Percentiles rank a stretch among this genome's conserved stretches.
Evolutionary conservation across 2,329 filamentous ascomycete genomes (phyloP).

Genomic region (Colletotrichum viniferum): DNA sequence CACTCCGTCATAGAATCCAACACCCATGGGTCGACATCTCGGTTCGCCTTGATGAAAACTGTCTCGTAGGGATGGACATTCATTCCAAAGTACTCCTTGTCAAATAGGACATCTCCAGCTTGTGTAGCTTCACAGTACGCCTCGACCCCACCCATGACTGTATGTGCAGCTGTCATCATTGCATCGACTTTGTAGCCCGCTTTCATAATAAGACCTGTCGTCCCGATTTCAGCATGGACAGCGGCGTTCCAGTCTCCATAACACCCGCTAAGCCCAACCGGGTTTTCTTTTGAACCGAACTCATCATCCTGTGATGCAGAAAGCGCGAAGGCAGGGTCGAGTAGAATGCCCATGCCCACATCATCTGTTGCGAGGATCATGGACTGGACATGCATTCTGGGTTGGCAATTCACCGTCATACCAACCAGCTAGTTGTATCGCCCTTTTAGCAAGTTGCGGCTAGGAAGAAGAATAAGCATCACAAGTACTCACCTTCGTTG

Average conservation of each 20-base stretch:
- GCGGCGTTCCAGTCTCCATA: slow-evolving; percentile 28
- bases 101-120: slow-evolving; percentile 27
- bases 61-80: slow-evolving; percentile 42
- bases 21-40: slow-evolving; percentile 28
- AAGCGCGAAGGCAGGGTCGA: slow-evolving; percentile 30
- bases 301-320: slow-evolving; percentile 23
- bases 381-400: slow-evolving; percentile 37
- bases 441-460: not conserved
- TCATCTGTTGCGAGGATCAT: slow-evolving; percentile 42
- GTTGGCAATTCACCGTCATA: slow-evolving; percentile 37
- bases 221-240: slow-evolving; percentile 34
- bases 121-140: slow-evolving; percentile 2
- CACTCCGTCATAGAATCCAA: slow-evolving; percentile 32
- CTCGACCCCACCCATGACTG: not conserved
- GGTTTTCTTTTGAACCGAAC: slow-evolving; percentile 27
- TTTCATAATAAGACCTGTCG: slow-evolving; percentile 29
- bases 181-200: slow-evolving; percentile 37
- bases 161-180: slow-evolving; percentile 34
- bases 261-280: slow-evolving; percentile 33
- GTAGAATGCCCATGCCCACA: slow-evolving; percentile 37
- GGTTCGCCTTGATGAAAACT: slow-evolving; percentile 38
- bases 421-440: slow-evolving; percentile 35
- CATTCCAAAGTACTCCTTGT: slow-evolving; percentile 33
- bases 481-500: slow-evolving; percentile 26
- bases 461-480: not conserved